Base-by-base conservation (phyloP, 2,329 filamentous ascomycete genomes). In the Aspergillus aculeatus region DNA sequence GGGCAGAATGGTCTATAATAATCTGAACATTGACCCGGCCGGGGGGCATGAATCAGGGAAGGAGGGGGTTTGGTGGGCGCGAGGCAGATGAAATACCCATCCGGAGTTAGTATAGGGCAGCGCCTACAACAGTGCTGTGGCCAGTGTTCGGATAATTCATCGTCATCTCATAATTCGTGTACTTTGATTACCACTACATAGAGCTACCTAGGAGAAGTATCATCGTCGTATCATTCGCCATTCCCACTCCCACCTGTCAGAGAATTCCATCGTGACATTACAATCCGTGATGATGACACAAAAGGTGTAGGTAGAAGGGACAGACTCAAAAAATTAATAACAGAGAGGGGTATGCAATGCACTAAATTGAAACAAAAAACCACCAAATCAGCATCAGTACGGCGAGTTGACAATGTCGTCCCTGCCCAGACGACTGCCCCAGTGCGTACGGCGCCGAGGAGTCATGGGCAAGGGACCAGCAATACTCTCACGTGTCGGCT, bases 401-500 rank as follows among this genome's bases (percentile, higher is more conserved):
- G 85, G 86, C 60, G 83, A 86, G 70, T 96, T 89, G 24, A 98
- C 94, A 67, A 97, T 88, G 58, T 96, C 92, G 47, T 92, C 89
- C 72, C 85, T 86, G 54, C 89, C 87, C 51, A 96, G 81, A n/a
- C 72, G 71, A 59, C 69, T 74, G 26, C 71, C 71, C 65, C 68
- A 73, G 61, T 70, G 63, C 16, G 69, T 57, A 72, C 73, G 61
- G 69, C 75, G 60, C 66, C 79, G 63, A 73, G 83, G 63, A 78
- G 81, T 70, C 80, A 82, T 49, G 78, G 80, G 63, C n/a, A 44
- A 44, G 76, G 87, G 63, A 1, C 66, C 76, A 38, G 91, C 90
- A 74, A 99, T 98, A 75, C 92, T 97, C 81, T 99, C 92, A 41
- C 95, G 83, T 0, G 95, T 98, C 1, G 94, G 92, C 71, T 88